Evolutionary conservation across 768 basidiomycete genomes (phyloP).

Genomic region (Phlebiopsis flavidoalba): DNA sequence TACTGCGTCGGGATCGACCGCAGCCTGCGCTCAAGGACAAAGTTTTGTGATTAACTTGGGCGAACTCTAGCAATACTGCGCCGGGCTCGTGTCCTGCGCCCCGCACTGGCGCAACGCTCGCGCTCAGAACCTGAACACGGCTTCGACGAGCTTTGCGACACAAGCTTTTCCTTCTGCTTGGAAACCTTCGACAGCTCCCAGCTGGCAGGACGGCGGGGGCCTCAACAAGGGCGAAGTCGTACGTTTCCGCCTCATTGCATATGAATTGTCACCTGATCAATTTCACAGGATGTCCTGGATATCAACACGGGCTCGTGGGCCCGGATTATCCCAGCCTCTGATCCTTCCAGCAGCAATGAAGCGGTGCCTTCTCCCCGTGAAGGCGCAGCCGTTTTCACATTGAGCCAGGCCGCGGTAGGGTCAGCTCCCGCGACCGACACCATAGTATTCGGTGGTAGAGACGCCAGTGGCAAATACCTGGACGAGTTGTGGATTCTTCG

Average conservation of each 20-base stretch:
- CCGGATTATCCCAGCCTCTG: conserved; percentile 69
- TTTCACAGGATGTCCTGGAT: conserved; percentile 53
- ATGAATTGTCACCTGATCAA: neutral
- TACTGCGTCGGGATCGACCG: conserved; percentile 27
- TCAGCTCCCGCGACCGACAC: conserved; percentile 52
- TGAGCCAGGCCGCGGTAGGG: conserved; percentile 51
- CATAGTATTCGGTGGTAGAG: conserved; percentile 75
- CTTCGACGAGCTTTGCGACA: conserved; percentile 49
- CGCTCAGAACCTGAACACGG: conserved; percentile 54
- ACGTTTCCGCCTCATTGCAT: conserved; percentile 17
- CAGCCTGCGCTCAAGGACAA: conserved; percentile 53
- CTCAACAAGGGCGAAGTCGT: conserved; percentile 71
- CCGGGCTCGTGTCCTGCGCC: conserved; percentile 60
- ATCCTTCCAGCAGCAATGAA: conserved; percentile 45
- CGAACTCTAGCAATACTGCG: conserved; percentile 27
- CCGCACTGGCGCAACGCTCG: conserved; percentile 50
- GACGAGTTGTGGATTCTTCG: conserved; percentile 77
- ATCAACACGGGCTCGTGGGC: conserved; percentile 49
- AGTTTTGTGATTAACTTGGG: conserved; percentile 52
- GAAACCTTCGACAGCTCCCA: conserved; percentile 34
- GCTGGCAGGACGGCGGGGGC: conserved; percentile 64
- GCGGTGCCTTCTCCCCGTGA: conserved; percentile 63
- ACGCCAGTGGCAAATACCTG: conserved; percentile 58
- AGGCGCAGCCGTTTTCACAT: conserved; percentile 65
- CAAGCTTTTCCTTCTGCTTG: conserved; percentile 68